A percentile compares a stretch with the other conserved stretches of the same genome.
Conservation (phyloP, 1,139 yeast genomes). For the Yarrowia galli region DNA sequence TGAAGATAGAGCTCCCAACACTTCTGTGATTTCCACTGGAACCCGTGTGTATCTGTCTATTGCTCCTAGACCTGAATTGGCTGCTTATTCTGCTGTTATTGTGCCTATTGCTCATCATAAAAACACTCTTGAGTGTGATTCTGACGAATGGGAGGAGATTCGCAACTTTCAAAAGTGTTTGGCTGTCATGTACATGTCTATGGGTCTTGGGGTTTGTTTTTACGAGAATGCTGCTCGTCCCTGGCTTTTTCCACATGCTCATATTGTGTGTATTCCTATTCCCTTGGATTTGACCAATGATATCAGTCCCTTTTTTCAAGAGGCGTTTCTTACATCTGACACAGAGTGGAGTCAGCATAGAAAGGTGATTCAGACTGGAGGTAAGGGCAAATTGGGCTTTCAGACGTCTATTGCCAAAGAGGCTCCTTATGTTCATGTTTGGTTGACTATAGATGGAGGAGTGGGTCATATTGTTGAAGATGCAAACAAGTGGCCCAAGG, state of each 20-base stretch:
- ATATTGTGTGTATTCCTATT: constrained; percentile 56
- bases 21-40: constrained; percentile 49
- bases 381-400: constrained; percentile 51
- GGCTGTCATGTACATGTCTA: constrained; percentile 53
- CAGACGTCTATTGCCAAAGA: constrained; percentile 56
- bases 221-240: constrained; percentile 55
- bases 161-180: constrained; percentile 56
- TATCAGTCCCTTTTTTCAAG: constrained; percentile 55
- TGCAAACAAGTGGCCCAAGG: constrained; percentile 54
- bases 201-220: constrained; percentile 54
- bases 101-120: constrained; percentile 55
- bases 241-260: constrained; percentile 52
- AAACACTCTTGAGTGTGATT: constrained; percentile 55
- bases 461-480: constrained; percentile 60
- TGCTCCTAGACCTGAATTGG: constrained; percentile 54
- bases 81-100: constrained; percentile 51
- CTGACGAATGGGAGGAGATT: constrained; percentile 57
- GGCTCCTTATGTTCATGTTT: constrained; percentile 60
- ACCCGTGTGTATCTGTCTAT: constrained; percentile 48
- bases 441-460: constrained; percentile 59
- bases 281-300: constrained; percentile 48
- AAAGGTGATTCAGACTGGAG: constrained; percentile 50
- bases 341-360: constrained; percentile 56
- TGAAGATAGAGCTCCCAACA: constrained; percentile 46
- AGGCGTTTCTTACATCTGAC: constrained; percentile 53